phyloP scores from a whole-genome alignment of 75 land plant species.

The Gnetum montanum region DNA sequence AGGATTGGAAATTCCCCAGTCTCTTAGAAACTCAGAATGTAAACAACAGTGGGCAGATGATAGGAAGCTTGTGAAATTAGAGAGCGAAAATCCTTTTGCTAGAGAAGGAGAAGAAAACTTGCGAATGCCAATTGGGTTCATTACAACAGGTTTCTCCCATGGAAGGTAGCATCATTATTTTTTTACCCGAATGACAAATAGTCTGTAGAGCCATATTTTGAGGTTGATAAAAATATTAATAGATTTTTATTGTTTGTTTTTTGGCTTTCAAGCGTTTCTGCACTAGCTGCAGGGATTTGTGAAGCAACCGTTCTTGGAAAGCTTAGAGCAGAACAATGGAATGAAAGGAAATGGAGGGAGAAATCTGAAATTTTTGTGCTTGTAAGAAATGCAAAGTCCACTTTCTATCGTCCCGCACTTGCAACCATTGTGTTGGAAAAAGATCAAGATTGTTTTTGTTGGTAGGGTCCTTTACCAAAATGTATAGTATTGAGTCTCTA shows the following conservation, averaged over 20 bases:
- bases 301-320: slow-evolving; percentile 34
- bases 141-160: slow-evolving; percentile 46
- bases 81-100: slow-evolving; percentile 17
- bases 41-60: slow-evolving; percentile 14
- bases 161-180: slow-evolving; percentile 29
- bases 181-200: background rate
- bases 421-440: slow-evolving; percentile 44
- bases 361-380: slow-evolving; percentile 39
- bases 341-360: slow-evolving; percentile 8
- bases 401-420: slow-evolving; percentile 47
- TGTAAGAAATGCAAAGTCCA: slow-evolving; percentile 48
- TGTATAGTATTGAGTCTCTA: no score
- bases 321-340: slow-evolving; percentile 44
- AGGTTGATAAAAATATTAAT: no score
- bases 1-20: slow-evolving; percentile 30
- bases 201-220: background rate
- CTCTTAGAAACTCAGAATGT: slow-evolving; percentile 23
- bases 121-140: slow-evolving; percentile 51
- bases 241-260: no score
- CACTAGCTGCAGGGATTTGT: slow-evolving; percentile 36
- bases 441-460: slow-evolving; percentile 12
- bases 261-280: slow-evolving; percentile 24
- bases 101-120: slow-evolving; percentile 5
- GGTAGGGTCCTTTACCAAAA: no score
- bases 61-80: slow-evolving; percentile 17